phyloP scores from a whole-genome alignment of 2,329 filamentous ascomycete genomes.

The Verticillium isaacii region DNA sequence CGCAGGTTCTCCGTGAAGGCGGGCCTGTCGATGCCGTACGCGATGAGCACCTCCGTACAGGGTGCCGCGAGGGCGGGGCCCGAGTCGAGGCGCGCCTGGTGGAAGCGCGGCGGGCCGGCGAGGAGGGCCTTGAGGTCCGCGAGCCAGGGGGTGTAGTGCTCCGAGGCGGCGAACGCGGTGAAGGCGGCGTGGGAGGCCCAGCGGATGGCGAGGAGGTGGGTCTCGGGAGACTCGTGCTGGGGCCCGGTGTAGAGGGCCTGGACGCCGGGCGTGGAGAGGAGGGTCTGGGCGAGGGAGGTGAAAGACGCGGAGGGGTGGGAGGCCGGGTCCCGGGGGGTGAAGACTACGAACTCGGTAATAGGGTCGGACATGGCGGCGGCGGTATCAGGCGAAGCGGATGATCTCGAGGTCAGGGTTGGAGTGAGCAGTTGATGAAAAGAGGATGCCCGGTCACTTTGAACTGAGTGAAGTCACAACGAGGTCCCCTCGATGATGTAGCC shows the following conservation, averaged over 20 bases:
- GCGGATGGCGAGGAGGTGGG: constrained; percentile 25
- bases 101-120: constrained; percentile 15
- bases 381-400: not conserved
- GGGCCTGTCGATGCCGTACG: constrained; percentile 23
- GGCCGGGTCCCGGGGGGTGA: constrained; percentile 8
- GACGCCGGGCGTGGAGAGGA: constrained; percentile 23
- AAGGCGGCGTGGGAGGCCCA: constrained; percentile 28
- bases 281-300: constrained; percentile 5
- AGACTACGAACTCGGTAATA: constrained; percentile 12
- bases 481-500: not conserved
- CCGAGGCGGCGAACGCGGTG: constrained; percentile 34
- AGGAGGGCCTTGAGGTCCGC: constrained; percentile 28
- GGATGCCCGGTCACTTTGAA: not conserved
- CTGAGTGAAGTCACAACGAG: not conserved
- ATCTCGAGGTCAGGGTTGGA: not conserved
- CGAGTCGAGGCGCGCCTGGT: constrained; percentile 10
- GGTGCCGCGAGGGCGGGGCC: constrained; percentile 24
- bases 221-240: constrained; percentile 26
- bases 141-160: constrained; percentile 34
- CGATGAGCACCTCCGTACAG: constrained; percentile 32
- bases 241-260: constrained; percentile 26
- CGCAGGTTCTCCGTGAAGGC: constrained; percentile 7
- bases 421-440: not conserved
- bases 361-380: not conserved
- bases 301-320: constrained; percentile 7